These are phyloP conservation scores for Talaromyces sp. DNA, from an alignment of 2,329 filamentous ascomycete genomes.

Conservation along the genomic window DNA sequence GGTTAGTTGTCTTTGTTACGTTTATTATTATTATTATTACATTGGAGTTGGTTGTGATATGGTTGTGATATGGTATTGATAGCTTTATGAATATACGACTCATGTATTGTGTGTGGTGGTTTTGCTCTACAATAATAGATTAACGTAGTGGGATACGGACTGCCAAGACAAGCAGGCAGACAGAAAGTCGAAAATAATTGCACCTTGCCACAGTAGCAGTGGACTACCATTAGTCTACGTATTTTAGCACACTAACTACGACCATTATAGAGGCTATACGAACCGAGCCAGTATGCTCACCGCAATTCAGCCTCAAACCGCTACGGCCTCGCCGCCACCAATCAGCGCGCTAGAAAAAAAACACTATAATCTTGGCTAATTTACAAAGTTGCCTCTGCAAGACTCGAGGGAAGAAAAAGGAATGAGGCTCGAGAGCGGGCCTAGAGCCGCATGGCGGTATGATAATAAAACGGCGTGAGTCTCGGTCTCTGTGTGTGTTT, in stretches of 20 bases:
- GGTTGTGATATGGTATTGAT: not conserved
- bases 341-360: not conserved
- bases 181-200: no score
- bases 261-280: not conserved
- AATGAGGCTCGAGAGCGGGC: not conserved
- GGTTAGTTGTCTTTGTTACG: constrained; percentile 17
- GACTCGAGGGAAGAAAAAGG: not conserved
- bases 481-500: not conserved
- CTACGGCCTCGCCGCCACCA: not conserved
- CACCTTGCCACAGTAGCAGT: no score
- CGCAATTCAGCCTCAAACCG: constrained; percentile 7
- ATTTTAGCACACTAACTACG: no score
- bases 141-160: no score
- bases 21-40: not conserved
- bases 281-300: not conserved
- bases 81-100: not conserved
- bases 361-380: not conserved
- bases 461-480: not conserved
- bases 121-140: no score
- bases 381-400: not conserved
- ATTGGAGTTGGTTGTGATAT: not conserved
- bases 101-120: no score
- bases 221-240: no score
- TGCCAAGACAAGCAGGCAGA: no score
- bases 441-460: not conserved